These are phyloP conservation scores for Stereocaulon alpinum DNA, from an alignment of 495 filamentous ascomycete species.

Conservation along the genomic window DNA sequence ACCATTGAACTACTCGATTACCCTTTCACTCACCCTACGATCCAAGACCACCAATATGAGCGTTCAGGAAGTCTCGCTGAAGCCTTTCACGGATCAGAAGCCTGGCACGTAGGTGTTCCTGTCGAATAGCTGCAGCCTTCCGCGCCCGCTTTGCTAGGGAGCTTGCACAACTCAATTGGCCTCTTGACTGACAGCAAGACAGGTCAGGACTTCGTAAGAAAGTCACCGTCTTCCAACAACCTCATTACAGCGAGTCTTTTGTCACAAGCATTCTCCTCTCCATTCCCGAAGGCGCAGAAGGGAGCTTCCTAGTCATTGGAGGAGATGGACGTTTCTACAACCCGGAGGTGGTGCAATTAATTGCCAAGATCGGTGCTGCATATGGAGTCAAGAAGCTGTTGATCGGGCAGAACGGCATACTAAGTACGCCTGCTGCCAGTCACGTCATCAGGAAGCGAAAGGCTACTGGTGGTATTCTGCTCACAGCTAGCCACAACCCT, in stretches of 20 bases:
- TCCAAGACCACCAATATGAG: conserved; percentile 45
- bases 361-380: conserved; percentile 91
- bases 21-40: neutral
- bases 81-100: conserved; percentile 88
- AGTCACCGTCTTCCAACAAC: conserved; percentile 92
- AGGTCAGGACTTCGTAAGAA: conserved; percentile 98
- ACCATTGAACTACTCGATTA: neutral
- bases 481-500: conserved; percentile 97
- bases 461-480: conserved; percentile 89
- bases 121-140: conserved; percentile 2
- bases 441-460: conserved; percentile 88
- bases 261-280: conserved; percentile 86
- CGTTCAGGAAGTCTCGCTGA: conserved; percentile 63
- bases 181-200: conserved; percentile 12
- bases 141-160: conserved; percentile 21
- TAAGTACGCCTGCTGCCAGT: conserved; percentile 91
- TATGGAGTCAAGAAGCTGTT: conserved; percentile 98
- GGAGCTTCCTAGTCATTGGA: conserved; percentile 86
- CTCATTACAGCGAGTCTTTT: conserved; percentile 92
- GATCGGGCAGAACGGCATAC: conserved; percentile 89
- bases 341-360: conserved; percentile 87
- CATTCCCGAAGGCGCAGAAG: conserved; percentile 87
- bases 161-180: conserved; percentile 17
- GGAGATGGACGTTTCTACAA: conserved; percentile 98
- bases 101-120: conserved; percentile 81